These are phyloP conservation scores for Pythium brassicae DNA, from an alignment of 352 stramenopile species.

Conservation along the genomic window DNA sequence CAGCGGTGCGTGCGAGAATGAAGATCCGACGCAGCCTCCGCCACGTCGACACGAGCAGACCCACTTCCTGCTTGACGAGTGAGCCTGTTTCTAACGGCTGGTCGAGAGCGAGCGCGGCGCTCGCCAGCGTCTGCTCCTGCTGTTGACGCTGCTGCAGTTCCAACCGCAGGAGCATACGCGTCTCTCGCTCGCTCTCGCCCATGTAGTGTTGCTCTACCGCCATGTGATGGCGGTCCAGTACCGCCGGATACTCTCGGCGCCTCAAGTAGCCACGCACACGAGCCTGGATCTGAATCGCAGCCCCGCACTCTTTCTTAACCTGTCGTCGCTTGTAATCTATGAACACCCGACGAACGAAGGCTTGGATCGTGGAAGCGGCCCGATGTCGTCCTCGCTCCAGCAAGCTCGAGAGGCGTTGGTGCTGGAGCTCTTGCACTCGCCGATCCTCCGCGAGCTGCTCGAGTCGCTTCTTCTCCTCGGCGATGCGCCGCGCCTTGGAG, in stretches of 20 bases:
- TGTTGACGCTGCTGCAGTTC: slow-evolving; percentile 7
- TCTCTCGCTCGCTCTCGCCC: slow-evolving; percentile 31
- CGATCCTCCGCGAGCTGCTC: slow-evolving; percentile 33
- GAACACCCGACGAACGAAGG: slow-evolving; percentile 13
- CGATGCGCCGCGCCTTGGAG: slow-evolving; percentile 51
- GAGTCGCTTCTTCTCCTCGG: slow-evolving; percentile 55
- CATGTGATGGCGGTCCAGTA: slow-evolving; percentile 14
- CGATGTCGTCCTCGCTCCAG: slow-evolving; percentile 15
- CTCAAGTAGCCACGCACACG: slow-evolving; percentile 23
- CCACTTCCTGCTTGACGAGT: slow-evolving; percentile 26
- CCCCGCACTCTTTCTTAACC: background rate
- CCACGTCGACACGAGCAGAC: slow-evolving; percentile 43
- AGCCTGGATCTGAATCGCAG: slow-evolving; percentile 28
- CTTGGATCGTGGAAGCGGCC: slow-evolving; percentile 24
- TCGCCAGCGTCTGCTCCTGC: slow-evolving; percentile 3
- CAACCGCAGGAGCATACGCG: slow-evolving; percentile 8
- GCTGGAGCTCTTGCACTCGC: slow-evolving; percentile 12
- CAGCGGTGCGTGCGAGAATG: slow-evolving; percentile 22
- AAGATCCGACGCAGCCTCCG: slow-evolving; percentile 48
- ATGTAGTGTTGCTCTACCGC: slow-evolving; percentile 23
- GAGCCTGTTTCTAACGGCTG: background rate
- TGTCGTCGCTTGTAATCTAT: background rate
- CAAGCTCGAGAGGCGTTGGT: slow-evolving; percentile 11
- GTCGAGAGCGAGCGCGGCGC: slow-evolving; percentile 1
- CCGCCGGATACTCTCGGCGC: background rate